phyloP scores from a whole-genome alignment of 2,329 filamentous ascomycete species.

The Beauveria caledonica region DNA sequence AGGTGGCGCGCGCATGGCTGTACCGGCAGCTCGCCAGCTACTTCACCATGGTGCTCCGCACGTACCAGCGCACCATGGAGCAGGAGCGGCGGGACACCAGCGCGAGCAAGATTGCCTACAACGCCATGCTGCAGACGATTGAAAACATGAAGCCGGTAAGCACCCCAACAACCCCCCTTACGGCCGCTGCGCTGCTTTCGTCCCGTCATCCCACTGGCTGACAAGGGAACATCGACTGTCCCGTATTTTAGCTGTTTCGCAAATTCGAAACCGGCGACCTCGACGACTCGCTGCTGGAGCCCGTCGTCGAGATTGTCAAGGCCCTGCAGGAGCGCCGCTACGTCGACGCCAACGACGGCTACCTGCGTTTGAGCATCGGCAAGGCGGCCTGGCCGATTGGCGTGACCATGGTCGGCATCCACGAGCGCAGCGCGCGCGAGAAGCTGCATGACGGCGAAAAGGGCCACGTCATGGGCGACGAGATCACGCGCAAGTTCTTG shows the following conservation, averaged over 20 bases:
- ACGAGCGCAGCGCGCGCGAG: slow-evolving; percentile 90
- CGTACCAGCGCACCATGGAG: slow-evolving; percentile 76
- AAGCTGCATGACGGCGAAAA: slow-evolving; percentile 84
- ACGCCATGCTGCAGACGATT: slow-evolving; percentile 77
- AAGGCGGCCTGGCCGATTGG: slow-evolving; percentile 98
- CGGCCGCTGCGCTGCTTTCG: too few relatives aligned
- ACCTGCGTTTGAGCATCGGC: slow-evolving; percentile 84
- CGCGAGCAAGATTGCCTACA: slow-evolving; percentile 72
- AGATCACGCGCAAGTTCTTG: slow-evolving; percentile 88
- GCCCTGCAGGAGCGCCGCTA: slow-evolving; percentile 86
- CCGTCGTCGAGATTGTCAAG: slow-evolving; percentile 84
- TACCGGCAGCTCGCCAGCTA: slow-evolving; percentile 87
- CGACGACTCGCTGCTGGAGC: slow-evolving; percentile 68
- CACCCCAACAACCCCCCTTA: neutral
- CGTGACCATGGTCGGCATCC: slow-evolving; percentile 99
- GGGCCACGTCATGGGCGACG: slow-evolving; percentile 95
- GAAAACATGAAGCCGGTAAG: slow-evolving; percentile 74
- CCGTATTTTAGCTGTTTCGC: slow-evolving; percentile 58
- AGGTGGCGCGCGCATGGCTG: slow-evolving; percentile 59
- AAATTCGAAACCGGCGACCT: slow-evolving; percentile 78
- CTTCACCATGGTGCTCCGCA: slow-evolving; percentile 89
- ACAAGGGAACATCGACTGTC: too few relatives aligned
- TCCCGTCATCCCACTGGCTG: too few relatives aligned
- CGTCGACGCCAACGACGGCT: slow-evolving; percentile 93
- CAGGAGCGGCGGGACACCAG: slow-evolving; percentile 56